Evolutionary conservation across 441 rosid species (phyloP).

Genomic region (Manihot esculenta): DNA sequence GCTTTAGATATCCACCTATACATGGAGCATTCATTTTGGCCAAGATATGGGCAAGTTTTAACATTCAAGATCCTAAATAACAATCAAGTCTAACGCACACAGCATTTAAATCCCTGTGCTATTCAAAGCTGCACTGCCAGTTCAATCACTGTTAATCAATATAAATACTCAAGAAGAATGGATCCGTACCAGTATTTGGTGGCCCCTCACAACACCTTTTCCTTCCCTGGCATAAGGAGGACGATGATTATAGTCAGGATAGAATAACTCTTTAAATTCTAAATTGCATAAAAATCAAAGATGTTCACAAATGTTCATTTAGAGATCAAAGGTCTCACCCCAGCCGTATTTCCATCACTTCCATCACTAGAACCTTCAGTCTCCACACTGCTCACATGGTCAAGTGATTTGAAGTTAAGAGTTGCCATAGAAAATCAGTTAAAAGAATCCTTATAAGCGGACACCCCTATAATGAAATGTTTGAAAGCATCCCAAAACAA

Average conservation of each 20-base stretch:
- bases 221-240: slow-evolving; percentile 29
- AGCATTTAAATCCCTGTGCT: background rate
- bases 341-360: slow-evolving; percentile 60
- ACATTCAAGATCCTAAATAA: background rate
- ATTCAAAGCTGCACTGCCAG: background rate
- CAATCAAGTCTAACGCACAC: background rate
- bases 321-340: slow-evolving; percentile 41
- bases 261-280: background rate
- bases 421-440: background rate
- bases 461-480: background rate
- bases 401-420: slow-evolving; percentile 9
- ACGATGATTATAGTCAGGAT: background rate
- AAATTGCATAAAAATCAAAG: background rate
- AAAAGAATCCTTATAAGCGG: background rate
- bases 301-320: background rate
- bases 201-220: slow-evolving; percentile 47
- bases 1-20: background rate
- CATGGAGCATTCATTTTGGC: background rate
- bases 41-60: background rate
- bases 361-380: slow-evolving; percentile 64
- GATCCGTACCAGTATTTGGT: slow-evolving; percentile 38
- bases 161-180: background rate
- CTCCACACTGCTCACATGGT: slow-evolving; percentile 46
- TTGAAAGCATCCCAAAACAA: background rate
- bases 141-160: background rate